phyloP scores from a whole-genome alignment of 129 eudicot species.

The Daucus carota region DH1_v3.0 NC_030386.2:28217501-28218000 shows the following conservation, averaged over 20 bases:
- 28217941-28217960: conserved; percentile 82
- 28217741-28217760: too few species aligned
- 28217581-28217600: background rate
- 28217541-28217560: background rate
- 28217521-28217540: background rate
- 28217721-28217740: too few species aligned
- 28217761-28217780: background rate
- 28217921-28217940: conserved; percentile 74
- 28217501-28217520: background rate
- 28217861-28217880: conserved; percentile 53
- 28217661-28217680: conserved; percentile 34
- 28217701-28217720: conserved; percentile 7
- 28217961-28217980: conserved; percentile 82
- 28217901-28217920: conserved; percentile 44
- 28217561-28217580: background rate
- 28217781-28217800: conserved; percentile 13
- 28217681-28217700: conserved; percentile 29
- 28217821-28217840: conserved; percentile 90
- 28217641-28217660: conserved; percentile 33
- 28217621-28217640: conserved; percentile 35
- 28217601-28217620: conserved; percentile 6
- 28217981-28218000: conserved; percentile 94
- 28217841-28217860: conserved; percentile 71
- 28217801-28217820: conserved; percentile 61
- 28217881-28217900: conserved; percentile 62